These are phyloP conservation scores for Andrographis paniculata DNA, from an alignment of 305 asterid genomes.

Conservation along the genomic window DNA sequence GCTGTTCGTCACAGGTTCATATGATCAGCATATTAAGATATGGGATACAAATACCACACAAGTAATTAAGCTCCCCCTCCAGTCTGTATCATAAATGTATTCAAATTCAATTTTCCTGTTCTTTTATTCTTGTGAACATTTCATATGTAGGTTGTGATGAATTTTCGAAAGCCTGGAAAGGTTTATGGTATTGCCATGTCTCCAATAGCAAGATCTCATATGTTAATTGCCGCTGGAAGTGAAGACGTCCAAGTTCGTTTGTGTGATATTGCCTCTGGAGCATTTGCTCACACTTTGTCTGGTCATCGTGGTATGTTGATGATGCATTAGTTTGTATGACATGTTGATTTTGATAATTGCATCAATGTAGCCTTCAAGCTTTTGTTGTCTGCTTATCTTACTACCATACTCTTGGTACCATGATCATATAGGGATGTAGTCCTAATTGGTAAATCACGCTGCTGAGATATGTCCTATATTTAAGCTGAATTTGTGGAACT, in stretches of 20 bases:
- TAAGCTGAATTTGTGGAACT: background rate
- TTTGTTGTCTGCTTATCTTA: background rate
- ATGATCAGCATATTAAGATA: constrained; percentile 79
- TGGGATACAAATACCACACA: constrained; percentile 95
- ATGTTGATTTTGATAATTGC: too few relatives aligned
- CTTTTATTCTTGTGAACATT: too few relatives aligned
- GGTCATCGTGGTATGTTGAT: constrained; percentile 99
- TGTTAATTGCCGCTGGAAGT: constrained; percentile 91
- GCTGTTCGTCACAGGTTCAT: constrained; percentile 83
- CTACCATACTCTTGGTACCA: background rate
- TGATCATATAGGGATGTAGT: background rate
- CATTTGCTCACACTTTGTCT: constrained; percentile 92
- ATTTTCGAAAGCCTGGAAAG: constrained; percentile 96
- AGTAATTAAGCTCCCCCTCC: constrained; percentile 27
- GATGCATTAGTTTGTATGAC: too few relatives aligned
- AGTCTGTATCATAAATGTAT: background rate
- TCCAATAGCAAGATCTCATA: constrained; percentile 73
- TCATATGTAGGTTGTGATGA: constrained; percentile 50
- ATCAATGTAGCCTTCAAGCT: too few relatives aligned
- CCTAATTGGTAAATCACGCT: background rate
- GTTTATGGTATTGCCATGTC: constrained; percentile 94
- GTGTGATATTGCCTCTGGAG: constrained; percentile 93
- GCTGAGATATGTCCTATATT: background rate
- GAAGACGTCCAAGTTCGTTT: constrained; percentile 99
- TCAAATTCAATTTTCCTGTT: too few relatives aligned